These are phyloP conservation scores for Candolleomyces efflorescens DNA, from an alignment of 768 basidiomycete genomes.

Conservation along the genomic window DNA sequence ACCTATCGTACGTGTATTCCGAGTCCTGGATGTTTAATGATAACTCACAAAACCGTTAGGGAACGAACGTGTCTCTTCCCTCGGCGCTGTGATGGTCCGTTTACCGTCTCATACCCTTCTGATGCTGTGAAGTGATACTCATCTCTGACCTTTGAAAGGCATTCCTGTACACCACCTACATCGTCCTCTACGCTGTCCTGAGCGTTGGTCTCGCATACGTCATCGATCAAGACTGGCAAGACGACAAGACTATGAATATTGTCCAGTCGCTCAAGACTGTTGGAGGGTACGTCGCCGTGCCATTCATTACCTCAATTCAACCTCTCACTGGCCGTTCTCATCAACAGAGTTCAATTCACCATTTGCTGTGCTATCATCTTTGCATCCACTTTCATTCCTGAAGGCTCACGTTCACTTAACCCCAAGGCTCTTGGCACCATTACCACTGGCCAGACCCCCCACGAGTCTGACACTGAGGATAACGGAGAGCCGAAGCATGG, in stretches of 20 bases:
- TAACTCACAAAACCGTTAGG: slow-evolving; percentile 11
- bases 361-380: slow-evolving; percentile 24
- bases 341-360: slow-evolving; percentile 25
- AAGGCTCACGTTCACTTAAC: slow-evolving; percentile 25
- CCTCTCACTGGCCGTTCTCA: background rate
- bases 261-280: slow-evolving; percentile 18
- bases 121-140: no score
- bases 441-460: no score
- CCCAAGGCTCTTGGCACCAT: slow-evolving; percentile 15
- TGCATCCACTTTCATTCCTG: slow-evolving; percentile 25
- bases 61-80: slow-evolving; percentile 20
- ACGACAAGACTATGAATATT: no score
- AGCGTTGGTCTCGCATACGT: slow-evolving; percentile 24
- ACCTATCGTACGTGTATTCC: slow-evolving; percentile 17
- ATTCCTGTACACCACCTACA: slow-evolving; percentile 31
- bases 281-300: slow-evolving; percentile 25
- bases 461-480: no score
- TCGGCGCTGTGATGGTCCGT: slow-evolving; percentile 25
- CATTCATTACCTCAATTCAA: no score
- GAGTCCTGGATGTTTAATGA: background rate
- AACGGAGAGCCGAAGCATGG: no score
- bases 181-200: slow-evolving; percentile 18
- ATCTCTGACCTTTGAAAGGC: slow-evolving; percentile 8
- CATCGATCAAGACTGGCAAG: slow-evolving; percentile 19
- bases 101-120: no score